Evolutionary conservation across 2,329 filamentous ascomycete species (phyloP).

Genomic region (Aspergillus transmontanensis): DNA sequence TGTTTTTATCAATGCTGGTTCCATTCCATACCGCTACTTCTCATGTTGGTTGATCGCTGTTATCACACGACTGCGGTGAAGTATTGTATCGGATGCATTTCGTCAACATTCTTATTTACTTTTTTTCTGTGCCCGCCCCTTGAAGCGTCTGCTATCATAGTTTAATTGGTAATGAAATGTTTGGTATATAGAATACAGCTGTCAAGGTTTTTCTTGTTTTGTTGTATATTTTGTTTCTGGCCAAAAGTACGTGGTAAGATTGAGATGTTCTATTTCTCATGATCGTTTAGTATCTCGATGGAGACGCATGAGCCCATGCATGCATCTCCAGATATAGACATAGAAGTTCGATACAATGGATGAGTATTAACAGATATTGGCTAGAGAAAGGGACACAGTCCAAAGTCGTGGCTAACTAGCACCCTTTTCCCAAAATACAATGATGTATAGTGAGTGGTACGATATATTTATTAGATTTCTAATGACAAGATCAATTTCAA

Average conservation of each 20-base stretch:
- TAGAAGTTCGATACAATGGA: neutral
- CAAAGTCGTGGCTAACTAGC: neutral
- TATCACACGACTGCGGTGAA: constrained; percentile 23
- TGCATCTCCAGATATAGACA: neutral
- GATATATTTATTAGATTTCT: neutral
- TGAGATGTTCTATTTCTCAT: neutral
- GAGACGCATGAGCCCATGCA: neutral
- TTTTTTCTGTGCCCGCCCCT: neutral
- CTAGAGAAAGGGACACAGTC: neutral
- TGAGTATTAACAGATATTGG: neutral
- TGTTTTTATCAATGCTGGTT: constrained; percentile 11
- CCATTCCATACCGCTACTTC: constrained; percentile 24
- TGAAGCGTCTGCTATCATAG: neutral
- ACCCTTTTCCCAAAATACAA: neutral
- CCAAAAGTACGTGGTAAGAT: neutral
- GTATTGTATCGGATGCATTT: constrained; percentile 7
- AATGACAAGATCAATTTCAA: neutral
- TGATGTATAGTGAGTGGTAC: neutral
- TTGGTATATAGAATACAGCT: neutral
- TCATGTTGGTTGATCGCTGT: constrained; percentile 10
- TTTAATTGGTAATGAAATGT: neutral
- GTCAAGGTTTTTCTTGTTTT: neutral
- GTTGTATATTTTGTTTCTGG: neutral
- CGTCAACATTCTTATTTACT: neutral
- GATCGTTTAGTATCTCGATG: neutral